Percentiles rank a stretch among this genome's conserved stretches.
Evolutionary conservation across 345 rosid genomes (phyloP).

Genomic region (Barbarea vulgaris): DNA sequence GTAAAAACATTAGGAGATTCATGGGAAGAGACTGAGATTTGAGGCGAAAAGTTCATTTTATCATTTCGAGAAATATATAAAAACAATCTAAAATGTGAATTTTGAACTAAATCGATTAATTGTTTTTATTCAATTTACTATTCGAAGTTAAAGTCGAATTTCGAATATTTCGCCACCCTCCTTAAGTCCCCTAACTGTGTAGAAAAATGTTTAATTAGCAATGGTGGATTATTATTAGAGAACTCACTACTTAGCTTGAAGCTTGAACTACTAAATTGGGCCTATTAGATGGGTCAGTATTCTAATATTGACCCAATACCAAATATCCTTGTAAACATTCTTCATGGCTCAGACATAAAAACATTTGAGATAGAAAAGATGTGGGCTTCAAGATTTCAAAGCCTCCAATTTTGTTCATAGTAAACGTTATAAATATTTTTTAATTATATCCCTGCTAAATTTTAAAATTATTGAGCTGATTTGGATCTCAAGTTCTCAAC

Average conservation of each 20-base stretch:
- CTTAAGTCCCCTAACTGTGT: not conserved
- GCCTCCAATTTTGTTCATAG: too few species aligned
- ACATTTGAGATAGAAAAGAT: too few species aligned
- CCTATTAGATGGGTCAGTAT: not conserved
- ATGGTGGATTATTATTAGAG: not conserved
- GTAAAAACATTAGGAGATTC: slow-evolving; percentile 23
- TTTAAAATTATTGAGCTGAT: too few species aligned
- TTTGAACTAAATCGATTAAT: not conserved
- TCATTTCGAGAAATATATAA: not conserved
- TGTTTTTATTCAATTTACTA: too few species aligned
- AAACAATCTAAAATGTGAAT: not conserved
- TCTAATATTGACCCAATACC: not conserved
- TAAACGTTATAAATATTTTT: too few species aligned
- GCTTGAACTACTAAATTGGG: not conserved
- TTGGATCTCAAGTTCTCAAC: too few species aligned
- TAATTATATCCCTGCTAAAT: too few species aligned
- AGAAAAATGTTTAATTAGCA: not conserved
- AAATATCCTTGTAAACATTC: too few species aligned
- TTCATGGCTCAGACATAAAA: too few species aligned
- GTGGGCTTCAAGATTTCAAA: too few species aligned
- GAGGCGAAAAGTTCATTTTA: slow-evolving; percentile 14
- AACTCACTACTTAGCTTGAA: not conserved
- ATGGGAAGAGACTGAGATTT: slow-evolving; percentile 21
- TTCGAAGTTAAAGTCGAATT: too few species aligned
- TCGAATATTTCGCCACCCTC: not conserved